phyloP scores from a whole-genome alignment of 257 asterid species.

The Solanum arcanum region DNA sequence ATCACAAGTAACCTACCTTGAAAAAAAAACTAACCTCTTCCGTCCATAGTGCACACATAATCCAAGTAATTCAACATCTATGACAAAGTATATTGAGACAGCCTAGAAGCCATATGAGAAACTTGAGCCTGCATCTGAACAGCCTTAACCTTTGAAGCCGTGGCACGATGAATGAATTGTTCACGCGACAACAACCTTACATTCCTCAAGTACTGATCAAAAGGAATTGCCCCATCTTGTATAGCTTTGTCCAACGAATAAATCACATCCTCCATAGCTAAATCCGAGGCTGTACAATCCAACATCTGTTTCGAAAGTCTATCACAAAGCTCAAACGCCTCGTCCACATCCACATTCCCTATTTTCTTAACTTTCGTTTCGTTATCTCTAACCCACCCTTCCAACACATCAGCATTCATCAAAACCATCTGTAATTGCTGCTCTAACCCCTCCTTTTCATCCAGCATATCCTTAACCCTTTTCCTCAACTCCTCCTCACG shows the following conservation, averaged over 20 bases:
- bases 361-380: slow-evolving; percentile 34
- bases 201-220: slow-evolving; percentile 79
- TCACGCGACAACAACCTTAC: slow-evolving; percentile 74
- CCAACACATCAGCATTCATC: slow-evolving; percentile 64
- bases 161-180: slow-evolving; percentile 84
- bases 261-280: slow-evolving; percentile 73
- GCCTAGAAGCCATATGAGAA: slow-evolving; percentile 76
- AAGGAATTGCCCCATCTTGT: slow-evolving; percentile 75
- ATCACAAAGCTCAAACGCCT: slow-evolving; percentile 60
- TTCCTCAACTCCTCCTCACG: slow-evolving; percentile 45
- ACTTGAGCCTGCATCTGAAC: slow-evolving; percentile 93
- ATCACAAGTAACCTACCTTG: neutral
- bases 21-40: neutral
- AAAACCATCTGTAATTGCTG: slow-evolving; percentile 78
- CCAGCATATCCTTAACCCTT: slow-evolving; percentile 76
- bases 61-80: neutral
- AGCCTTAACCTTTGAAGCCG: slow-evolving; percentile 69
- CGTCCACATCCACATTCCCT: slow-evolving; percentile 37
- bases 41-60: neutral
- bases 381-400: slow-evolving; percentile 74
- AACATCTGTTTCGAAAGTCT: slow-evolving; percentile 62
- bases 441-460: slow-evolving; percentile 84
- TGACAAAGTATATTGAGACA: slow-evolving; percentile 36
- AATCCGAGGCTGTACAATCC: slow-evolving; percentile 66
- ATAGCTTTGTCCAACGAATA: slow-evolving; percentile 82